Evolutionary conservation across 2,329 filamentous ascomycete genomes (phyloP).

Genomic region (Stromatinia cepivora): DNA sequence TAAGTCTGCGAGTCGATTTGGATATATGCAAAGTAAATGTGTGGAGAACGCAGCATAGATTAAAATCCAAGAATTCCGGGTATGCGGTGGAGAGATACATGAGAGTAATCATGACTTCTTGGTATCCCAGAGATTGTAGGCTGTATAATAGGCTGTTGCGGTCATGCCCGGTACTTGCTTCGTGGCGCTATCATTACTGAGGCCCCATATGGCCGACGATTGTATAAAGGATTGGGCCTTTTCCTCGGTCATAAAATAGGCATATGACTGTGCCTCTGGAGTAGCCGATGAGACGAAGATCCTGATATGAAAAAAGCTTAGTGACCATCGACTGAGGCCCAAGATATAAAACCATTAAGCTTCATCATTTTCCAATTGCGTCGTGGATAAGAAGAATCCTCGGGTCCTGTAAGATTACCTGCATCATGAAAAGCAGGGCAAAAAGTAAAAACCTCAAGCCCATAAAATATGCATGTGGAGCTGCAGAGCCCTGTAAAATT

Average conservation of each 20-base stretch:
- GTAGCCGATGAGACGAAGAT: conserved; percentile 32
- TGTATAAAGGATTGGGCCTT: conserved; percentile 13
- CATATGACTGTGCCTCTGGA: conserved; percentile 30
- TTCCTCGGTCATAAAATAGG: not conserved
- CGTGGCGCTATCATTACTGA: conserved; percentile 20
- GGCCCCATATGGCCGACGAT: conserved; percentile 7
- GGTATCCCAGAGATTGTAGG: not conserved
- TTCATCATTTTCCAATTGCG: not conserved
- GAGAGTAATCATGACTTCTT: conserved; percentile 1
- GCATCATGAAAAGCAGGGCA: conserved; percentile 16
- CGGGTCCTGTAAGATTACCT: not conserved
- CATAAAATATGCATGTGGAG: conserved; percentile 21
- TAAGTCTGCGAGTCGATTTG: not conserved
- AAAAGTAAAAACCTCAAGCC: not conserved
- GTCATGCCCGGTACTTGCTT: conserved; percentile 18
- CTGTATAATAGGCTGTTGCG: conserved; percentile 10
- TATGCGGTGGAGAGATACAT: conserved; percentile 20
- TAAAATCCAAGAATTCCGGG: not conserved
- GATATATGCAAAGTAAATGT: conserved; percentile 6
- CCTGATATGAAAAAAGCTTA: conserved; percentile 13
- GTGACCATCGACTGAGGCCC: conserved; percentile 8
- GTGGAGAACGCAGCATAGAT: conserved; percentile 11
- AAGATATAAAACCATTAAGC: not conserved
- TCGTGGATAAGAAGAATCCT: not conserved
- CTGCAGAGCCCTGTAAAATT: conserved; percentile 18